Percentiles rank a stretch among this genome's conserved stretches.
Conservation (phyloP, 2,329 filamentous ascomycete species). For the Tolypocladium inflatum region DNA sequence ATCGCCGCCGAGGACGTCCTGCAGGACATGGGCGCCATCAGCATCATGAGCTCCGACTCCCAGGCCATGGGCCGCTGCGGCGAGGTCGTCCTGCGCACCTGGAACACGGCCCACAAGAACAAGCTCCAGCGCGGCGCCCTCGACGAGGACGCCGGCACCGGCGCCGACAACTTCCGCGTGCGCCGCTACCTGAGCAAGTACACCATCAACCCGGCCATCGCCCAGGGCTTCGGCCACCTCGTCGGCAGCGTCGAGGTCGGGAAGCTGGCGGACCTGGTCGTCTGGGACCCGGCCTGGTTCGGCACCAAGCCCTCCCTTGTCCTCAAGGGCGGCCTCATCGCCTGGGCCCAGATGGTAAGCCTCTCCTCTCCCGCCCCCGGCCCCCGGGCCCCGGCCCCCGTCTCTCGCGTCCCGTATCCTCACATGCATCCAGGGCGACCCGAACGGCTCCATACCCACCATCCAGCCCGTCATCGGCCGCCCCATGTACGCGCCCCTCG, state of each 20-base stretch:
- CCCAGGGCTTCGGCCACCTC: slow-evolving; percentile 82
- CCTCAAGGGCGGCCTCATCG: slow-evolving; percentile 81
- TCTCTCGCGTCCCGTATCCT: neutral
- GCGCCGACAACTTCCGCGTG: slow-evolving; percentile 82
- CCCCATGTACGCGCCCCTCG: slow-evolving; percentile 73
- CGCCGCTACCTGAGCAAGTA: slow-evolving; percentile 94
- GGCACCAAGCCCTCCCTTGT: slow-evolving; percentile 76
- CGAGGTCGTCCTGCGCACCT: slow-evolving; percentile 85
- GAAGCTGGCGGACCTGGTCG: slow-evolving; percentile 79
- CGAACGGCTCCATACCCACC: slow-evolving; percentile 78
- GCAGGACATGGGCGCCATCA: slow-evolving; percentile 89
- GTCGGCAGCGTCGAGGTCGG: slow-evolving; percentile 82
- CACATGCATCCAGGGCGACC: slow-evolving; percentile 49
- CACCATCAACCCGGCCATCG: slow-evolving; percentile 86
- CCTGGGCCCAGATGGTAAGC: slow-evolving; percentile 71
- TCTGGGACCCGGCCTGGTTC: slow-evolving; percentile 82
- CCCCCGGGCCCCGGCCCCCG: no score
- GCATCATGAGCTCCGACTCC: slow-evolving; percentile 93
- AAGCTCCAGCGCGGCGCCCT: slow-evolving; percentile 73
- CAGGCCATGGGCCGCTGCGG: slow-evolving; percentile 96
- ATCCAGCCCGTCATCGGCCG: slow-evolving; percentile 77
- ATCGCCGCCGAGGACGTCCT: slow-evolving; percentile 95
- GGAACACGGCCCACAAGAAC: slow-evolving; percentile 98
- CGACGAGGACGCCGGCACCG: slow-evolving; percentile 67
- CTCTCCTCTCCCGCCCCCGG: neutral